These are phyloP conservation scores for Lactarius akahatsu DNA, from an alignment of 768 basidiomycete species.

Conservation along the genomic window DNA sequence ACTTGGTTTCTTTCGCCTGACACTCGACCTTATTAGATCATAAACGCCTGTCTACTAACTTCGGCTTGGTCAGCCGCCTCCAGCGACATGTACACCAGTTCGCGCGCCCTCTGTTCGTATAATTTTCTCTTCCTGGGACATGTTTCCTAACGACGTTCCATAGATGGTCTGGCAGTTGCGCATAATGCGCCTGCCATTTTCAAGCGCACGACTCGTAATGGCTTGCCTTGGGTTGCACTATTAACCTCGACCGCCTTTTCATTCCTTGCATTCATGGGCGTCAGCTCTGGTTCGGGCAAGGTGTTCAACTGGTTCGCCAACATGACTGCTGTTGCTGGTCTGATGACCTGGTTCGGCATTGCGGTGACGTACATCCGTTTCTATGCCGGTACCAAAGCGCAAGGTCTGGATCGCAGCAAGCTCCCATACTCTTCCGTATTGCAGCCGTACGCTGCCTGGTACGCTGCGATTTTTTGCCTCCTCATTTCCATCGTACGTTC, in stretches of 20 bases:
- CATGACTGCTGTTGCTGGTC: slow-evolving; percentile 46
- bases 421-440: slow-evolving; percentile 69
- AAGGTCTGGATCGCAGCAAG: slow-evolving; percentile 67
- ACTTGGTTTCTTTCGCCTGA: background rate
- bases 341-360: slow-evolving; percentile 52
- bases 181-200: slow-evolving; percentile 86
- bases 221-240: slow-evolving; percentile 76
- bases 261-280: slow-evolving; percentile 76
- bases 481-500: slow-evolving; percentile 60
- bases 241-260: slow-evolving; percentile 65
- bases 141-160: slow-evolving; percentile 5
- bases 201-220: slow-evolving; percentile 60
- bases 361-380: slow-evolving; percentile 62
- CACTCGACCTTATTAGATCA: slow-evolving; percentile 28
- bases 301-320: slow-evolving; percentile 83
- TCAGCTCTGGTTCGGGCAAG: slow-evolving; percentile 59
- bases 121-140: background rate
- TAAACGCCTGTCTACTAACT: slow-evolving; percentile 35
- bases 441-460: slow-evolving; percentile 75
- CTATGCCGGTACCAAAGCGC: slow-evolving; percentile 72
- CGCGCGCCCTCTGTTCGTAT: slow-evolving; percentile 74
- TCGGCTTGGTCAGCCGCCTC: slow-evolving; percentile 92
- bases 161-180: slow-evolving; percentile 77
- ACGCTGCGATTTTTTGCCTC: slow-evolving; percentile 37
- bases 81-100: slow-evolving; percentile 88